Conservation (phyloP, 176 grass and related monocot genomes). For the Oryza meridionalis region DNA sequence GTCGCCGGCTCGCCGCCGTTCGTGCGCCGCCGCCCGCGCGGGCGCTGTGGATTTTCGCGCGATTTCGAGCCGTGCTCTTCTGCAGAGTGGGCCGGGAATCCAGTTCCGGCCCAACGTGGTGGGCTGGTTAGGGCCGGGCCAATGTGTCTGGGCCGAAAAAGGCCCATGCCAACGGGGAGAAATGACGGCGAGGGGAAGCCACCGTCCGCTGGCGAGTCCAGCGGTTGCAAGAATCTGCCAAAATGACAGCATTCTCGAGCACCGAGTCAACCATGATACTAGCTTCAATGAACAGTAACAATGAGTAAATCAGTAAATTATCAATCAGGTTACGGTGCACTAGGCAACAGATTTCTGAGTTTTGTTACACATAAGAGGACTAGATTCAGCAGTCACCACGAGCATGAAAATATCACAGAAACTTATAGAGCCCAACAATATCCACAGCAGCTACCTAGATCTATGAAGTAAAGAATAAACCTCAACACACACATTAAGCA, state of each 20-base stretch:
- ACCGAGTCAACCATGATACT: not conserved
- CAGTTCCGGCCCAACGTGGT: not conserved
- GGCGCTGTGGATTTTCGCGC: not conserved
- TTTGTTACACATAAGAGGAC: not conserved
- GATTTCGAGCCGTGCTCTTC: not conserved
- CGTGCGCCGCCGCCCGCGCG: no score
- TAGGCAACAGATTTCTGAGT: conserved; percentile 1
- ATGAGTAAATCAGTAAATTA: not conserved
- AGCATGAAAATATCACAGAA: not conserved
- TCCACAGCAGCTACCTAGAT: conserved; percentile 41
- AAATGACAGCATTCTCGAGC: not conserved
- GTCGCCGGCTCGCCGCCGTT: not conserved
- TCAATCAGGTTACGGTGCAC: not conserved
- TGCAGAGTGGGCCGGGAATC: not conserved
- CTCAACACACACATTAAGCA: not conserved
- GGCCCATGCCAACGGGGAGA: not conserved
- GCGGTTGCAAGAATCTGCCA: not conserved
- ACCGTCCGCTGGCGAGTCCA: no score
- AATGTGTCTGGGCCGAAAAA: not conserved
- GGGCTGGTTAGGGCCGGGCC: not conserved
- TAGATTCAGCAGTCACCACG: not conserved
- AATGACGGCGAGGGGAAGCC: no score
- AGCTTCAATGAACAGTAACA: not conserved
- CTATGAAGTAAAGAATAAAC: not conserved
- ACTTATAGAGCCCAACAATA: not conserved